Percentiles rank a stretch among this genome's conserved stretches.
Evolutionary conservation across 768 basidiomycete species (phyloP).

Genomic region (Paxillus rubicundulus): DNA sequence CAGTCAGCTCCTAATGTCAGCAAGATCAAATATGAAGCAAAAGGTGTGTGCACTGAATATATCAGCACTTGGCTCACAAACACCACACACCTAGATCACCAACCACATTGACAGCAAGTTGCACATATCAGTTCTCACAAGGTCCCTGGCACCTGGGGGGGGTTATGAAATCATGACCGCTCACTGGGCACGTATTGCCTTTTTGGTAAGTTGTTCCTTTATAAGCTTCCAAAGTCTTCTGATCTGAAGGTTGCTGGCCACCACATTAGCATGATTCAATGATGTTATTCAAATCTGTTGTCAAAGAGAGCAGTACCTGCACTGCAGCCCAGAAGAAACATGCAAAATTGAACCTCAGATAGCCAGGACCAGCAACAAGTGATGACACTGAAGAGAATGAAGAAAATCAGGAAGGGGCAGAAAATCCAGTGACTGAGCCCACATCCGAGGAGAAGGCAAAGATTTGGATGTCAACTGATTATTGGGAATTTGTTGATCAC

Average conservation of each 20-base stretch:
- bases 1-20: too few relatives aligned
- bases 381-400: not conserved
- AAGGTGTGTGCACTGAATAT: not conserved
- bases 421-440: not conserved
- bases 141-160: too few relatives aligned
- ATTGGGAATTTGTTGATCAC: not conserved
- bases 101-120: too few relatives aligned
- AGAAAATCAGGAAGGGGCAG: not conserved
- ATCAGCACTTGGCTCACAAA: too few relatives aligned
- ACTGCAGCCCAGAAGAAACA: too few relatives aligned
- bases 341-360: not conserved
- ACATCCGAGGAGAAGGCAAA: not conserved
- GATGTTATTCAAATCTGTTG: not conserved
- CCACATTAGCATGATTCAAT: not conserved
- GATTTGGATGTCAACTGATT: not conserved
- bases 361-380: not conserved
- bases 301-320: not conserved
- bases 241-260: too few relatives aligned
- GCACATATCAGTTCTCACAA: too few relatives aligned
- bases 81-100: not conserved
- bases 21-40: conserved; percentile 1
- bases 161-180: too few relatives aligned
- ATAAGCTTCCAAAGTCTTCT: not conserved
- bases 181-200: too few relatives aligned
- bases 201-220: too few relatives aligned